Evolutionary conservation across 768 basidiomycete species (phyloP).

Genomic region (Mrakia blollopis): DNA sequence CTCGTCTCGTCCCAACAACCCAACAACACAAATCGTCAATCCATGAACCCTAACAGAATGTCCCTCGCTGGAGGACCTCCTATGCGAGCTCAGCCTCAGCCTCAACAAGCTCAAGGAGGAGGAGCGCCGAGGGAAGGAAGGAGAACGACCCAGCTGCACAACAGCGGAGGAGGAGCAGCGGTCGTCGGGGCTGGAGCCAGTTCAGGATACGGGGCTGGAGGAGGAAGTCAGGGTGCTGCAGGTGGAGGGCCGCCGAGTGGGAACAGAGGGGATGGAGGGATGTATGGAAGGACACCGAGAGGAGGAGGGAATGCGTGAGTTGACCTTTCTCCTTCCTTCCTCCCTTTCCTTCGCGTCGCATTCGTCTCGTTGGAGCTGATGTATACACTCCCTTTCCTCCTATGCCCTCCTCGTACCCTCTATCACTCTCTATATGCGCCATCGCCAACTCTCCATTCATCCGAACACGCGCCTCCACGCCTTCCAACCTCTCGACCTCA

Average conservation of each 20-base stretch:
- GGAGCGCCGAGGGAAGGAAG: conserved; percentile 18
- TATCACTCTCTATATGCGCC: conserved; percentile 11
- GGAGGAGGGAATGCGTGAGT: conserved; percentile 19
- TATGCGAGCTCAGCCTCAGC: conserved; percentile 24
- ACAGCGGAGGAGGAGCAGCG: neutral
- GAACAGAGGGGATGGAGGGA: conserved; percentile 49
- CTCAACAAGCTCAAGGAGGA: neutral
- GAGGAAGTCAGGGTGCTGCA: neutral
- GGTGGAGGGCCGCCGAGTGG: conserved; percentile 7
- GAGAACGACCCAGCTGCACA: conserved; percentile 17
- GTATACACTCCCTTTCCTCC: neutral
- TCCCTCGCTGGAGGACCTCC: conserved; percentile 29
- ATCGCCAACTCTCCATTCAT: neutral
- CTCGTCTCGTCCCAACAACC: conserved; percentile 3
- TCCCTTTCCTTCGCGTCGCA: conserved; percentile 12
- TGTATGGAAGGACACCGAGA: conserved; percentile 62
- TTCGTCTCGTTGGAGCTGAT: neutral
- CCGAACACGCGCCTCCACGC: too few species aligned
- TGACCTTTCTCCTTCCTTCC: neutral
- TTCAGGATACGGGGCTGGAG: neutral
- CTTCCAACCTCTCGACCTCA: conserved; percentile 47
- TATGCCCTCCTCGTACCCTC: neutral
- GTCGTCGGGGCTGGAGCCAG: conserved; percentile 1
- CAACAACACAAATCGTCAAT: too few species aligned
- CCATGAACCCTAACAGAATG: conserved; percentile 24